Evolutionary conservation across 306 rosid genomes (phyloP), one percentile per base, ranked within the genome.

Genomic region (Lagenaria siceraria): DNA sequence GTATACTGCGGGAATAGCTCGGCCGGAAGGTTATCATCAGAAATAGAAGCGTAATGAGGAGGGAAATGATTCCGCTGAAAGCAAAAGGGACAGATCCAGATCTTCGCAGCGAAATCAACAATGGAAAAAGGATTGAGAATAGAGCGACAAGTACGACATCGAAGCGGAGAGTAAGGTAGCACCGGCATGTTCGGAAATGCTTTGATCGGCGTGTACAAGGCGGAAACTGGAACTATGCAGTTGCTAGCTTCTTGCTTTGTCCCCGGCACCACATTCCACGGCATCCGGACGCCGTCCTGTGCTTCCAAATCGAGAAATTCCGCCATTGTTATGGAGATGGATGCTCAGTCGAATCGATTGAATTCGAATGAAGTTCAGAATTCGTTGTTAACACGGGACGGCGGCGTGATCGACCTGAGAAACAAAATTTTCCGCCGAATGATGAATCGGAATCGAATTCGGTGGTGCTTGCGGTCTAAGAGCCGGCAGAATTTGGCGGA

Each of bases 21-120:
- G 5, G 97, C 99, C 17, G 99, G 99, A 54, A 95, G 97, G 35
- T 91, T 89, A 0, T 89, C 96, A 10, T 92, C 97, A 75, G 97
- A 86, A 71, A 95, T 89, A 53, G 99, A 89, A 4, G 93, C 76
- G 82, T 95, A 95, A 75, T 89, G 92, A 0, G 92, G 93, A 0
- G 99, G 99, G 77, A 95, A 95, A 73, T 92, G 97, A 61, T 95
- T 95, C 64, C 99, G 96, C 42, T 88, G 92, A 79, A 90, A 95
- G 84, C 97, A 92, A 73, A 95, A 90, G 0, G 97, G 97, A 77
- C 99, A 95, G 85, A 90, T 95, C 99, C 99, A 95, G 93, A 95
- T 90, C 93, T 89, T 90, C 75, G 99, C 99, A 42, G 87, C 90
- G 85, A 88, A 95, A 72, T 95, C 99, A 78, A 95, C 97, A 80